Conservation (phyloP, 768 basidiomycete species). For the Trametes gibbosa region DNA sequence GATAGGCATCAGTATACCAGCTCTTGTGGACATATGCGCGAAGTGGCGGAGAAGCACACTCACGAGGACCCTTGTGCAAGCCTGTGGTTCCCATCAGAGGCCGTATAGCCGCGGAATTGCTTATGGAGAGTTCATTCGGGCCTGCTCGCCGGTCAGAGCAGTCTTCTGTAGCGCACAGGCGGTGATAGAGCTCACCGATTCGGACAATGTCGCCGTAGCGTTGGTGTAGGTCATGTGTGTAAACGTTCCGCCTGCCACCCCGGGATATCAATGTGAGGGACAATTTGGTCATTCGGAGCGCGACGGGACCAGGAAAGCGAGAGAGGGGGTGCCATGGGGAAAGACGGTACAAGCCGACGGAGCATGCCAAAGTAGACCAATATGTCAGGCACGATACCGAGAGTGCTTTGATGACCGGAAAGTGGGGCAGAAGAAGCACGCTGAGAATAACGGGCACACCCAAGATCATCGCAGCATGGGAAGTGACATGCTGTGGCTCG, state of each 20-base stretch:
- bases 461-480: slow-evolving; percentile 11
- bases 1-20: background rate
- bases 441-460: slow-evolving; percentile 10
- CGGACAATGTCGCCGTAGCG: slow-evolving; percentile 25
- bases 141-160: slow-evolving; percentile 15
- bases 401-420: slow-evolving; percentile 4
- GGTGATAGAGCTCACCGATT: slow-evolving; percentile 18
- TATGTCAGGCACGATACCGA: slow-evolving; percentile 11
- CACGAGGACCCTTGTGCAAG: slow-evolving; percentile 26
- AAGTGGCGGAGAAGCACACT: slow-evolving; percentile 1
- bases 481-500: slow-evolving; percentile 5
- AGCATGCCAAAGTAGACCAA: slow-evolving; percentile 12
- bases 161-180: background rate
- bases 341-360: slow-evolving; percentile 19
- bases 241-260: slow-evolving; percentile 22
- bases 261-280: slow-evolving; percentile 17
- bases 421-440: slow-evolving; percentile 6
- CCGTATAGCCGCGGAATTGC: slow-evolving; percentile 17
- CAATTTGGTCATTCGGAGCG: slow-evolving; percentile 16
- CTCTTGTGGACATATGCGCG: background rate
- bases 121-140: slow-evolving; percentile 26
- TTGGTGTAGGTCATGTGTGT: slow-evolving; percentile 22
- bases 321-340: slow-evolving; percentile 25
- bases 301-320: slow-evolving; percentile 21
- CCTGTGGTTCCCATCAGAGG: slow-evolving; percentile 25